Percentiles rank a stretch among this genome's conserved stretches.
Conservation (phyloP, 371 early-diverging fungal species). For the Capillidium rhysosporum region DNA sequence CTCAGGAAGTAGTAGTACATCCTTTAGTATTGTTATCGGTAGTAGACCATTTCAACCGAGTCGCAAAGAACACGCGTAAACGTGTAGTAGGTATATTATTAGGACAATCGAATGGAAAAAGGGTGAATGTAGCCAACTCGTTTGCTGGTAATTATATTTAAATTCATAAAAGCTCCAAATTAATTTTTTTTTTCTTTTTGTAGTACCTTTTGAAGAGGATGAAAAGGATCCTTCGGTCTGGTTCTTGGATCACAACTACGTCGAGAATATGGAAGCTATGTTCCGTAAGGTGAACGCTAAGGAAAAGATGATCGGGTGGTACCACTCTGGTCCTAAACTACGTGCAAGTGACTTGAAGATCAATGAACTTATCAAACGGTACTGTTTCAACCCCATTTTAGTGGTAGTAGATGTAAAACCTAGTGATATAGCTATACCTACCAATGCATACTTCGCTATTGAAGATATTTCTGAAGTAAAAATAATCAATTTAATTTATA, state of each 20-base stretch:
- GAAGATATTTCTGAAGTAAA: slow-evolving; percentile 80
- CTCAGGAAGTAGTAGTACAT: slow-evolving; percentile 63
- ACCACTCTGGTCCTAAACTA: slow-evolving; percentile 98
- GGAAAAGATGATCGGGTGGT: slow-evolving; percentile 99
- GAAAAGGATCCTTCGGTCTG: slow-evolving; percentile 93
- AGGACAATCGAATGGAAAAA: slow-evolving; percentile 77
- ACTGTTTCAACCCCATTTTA: slow-evolving; percentile 85
- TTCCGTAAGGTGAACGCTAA: slow-evolving; percentile 98
- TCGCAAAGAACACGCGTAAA: slow-evolving; percentile 85
- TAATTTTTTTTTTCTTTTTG: not conserved
- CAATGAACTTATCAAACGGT: slow-evolving; percentile 91
- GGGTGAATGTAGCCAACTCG: slow-evolving; percentile 93
- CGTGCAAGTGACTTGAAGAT: slow-evolving; percentile 96
- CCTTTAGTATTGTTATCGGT: slow-evolving; percentile 97
- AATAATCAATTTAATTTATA: not conserved
- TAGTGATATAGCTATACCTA: slow-evolving; percentile 78
- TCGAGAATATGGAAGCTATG: slow-evolving; percentile 98
- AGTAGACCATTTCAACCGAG: slow-evolving; percentile 98
- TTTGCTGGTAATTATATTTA: slow-evolving; percentile 67
- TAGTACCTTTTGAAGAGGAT: slow-evolving; percentile 98
- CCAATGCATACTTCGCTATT: slow-evolving; percentile 87
- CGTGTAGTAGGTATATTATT: slow-evolving; percentile 99
- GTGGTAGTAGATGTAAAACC: slow-evolving; percentile 92
- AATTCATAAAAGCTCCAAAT: not conserved
- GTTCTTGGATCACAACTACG: slow-evolving; percentile 99